Conservation (phyloP, 2,329 filamentous ascomycete genomes). For the Cadophora sp. region DNA sequence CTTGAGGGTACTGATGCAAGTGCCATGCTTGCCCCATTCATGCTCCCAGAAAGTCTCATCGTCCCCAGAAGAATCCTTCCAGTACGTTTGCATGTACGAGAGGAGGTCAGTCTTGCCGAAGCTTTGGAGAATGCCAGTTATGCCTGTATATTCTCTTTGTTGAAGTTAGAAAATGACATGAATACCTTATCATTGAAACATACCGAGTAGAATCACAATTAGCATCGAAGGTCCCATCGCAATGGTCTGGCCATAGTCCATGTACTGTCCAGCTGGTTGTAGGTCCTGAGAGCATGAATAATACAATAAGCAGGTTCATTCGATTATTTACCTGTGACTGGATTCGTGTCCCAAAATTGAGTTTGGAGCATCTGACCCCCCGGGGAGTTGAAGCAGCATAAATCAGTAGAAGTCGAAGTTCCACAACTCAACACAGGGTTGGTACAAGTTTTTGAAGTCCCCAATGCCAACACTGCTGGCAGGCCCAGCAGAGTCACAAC, state of each 20-base stretch:
- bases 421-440: constrained; percentile 54
- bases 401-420: constrained; percentile 63
- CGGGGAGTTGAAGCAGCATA: constrained; percentile 78
- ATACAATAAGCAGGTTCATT: background rate
- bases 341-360: constrained; percentile 78
- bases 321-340: constrained; percentile 50
- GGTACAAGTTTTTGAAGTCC: constrained; percentile 37
- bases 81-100: constrained; percentile 72
- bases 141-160: constrained; percentile 62
- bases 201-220: constrained; percentile 67
- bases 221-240: constrained; percentile 71
- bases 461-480: constrained; percentile 30
- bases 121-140: constrained; percentile 64
- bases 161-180: background rate
- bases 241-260: constrained; percentile 70
- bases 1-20: constrained; percentile 72
- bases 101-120: constrained; percentile 63
- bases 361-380: constrained; percentile 76
- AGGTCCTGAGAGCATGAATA: constrained; percentile 21
- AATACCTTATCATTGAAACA: background rate
- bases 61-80: constrained; percentile 47
- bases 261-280: constrained; percentile 69
- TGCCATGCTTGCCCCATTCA: constrained; percentile 78
- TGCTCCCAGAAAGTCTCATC: constrained; percentile 72
- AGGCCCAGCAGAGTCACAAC: constrained; percentile 24